Evolutionary conservation across 306 rosid genomes (phyloP), one percentile per base, ranked within the genome.

Genomic region (Oemleria cerasiformis): DNA sequence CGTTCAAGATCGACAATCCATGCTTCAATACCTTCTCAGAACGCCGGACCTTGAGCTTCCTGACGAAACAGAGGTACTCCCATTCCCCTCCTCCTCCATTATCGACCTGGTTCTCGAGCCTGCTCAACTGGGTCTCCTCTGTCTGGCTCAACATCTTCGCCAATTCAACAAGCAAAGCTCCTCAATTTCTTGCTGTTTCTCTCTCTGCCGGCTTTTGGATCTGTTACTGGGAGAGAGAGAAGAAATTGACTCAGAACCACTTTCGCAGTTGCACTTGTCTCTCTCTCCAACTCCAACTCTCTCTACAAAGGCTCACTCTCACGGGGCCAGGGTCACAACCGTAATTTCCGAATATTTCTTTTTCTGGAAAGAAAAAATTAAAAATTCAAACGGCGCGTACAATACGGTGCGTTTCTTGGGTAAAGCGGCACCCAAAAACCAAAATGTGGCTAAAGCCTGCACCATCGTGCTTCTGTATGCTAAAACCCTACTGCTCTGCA

Each of bases 51-150:
- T 88, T 95, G 72, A 95, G 96, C 80, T 92, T 92, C 69, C 96
- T 73, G 25, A 95, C 82, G 13, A 92, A 84, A 47, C 81, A 85
- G 44, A 95, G 93, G 56, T 86, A 95, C 78, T 92, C 99, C 99
- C 96, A 95, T 5, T 85, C 97, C n/a, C 97, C 99, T 65, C 97
- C 99, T 5, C 99, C 99, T 51, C 87, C 99, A 72, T 95, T 95
- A 59, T 95, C 99, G 36, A 92, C 99, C 92, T 95, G 99, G 68
- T 57, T 88, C 78, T 92, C 97, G 23, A 95, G 87, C 64, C 85
- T 79, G 76, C 86, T 80, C 88, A 95, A 73, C 72, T 89, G 89
- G 19, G 84, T 65, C 66, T 86, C 92, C 79, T 95, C 99, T 36
- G 88, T 79, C 71, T 86, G 88, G 54, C 92, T 95, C 70, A 95